Base-by-base conservation (phyloP, 2,329 filamentous ascomycete genomes). In the Ceratocystis destructans region DNA sequence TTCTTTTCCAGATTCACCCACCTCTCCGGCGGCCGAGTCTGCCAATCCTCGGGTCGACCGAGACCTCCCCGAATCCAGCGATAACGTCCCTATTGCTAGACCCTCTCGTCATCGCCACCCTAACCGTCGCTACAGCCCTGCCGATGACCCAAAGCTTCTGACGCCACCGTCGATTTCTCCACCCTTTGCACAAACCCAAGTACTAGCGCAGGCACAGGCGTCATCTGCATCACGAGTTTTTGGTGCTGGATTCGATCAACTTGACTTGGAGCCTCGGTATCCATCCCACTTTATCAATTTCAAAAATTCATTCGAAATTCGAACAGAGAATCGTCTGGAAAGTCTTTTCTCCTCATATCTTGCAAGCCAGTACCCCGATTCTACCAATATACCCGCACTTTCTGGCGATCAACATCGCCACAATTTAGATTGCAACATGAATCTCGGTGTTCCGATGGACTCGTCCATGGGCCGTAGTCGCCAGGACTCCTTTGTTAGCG, bases 401-500 rank as follows among this genome's bases (percentile, higher is more conserved):
- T 59, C 15, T 7, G 55, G 55, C 55, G 31, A 65, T 12, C 64
- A 55, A 48, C 44, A 17, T 53, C 28, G 64, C 53, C 69, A 72
- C 72, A 66, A 70, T 76, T 70, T 70, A 74, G 62, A 64, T 53
- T 66, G 76, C 76, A 74, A 80, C 65, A 85, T 86, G 80, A 84
- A 84, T 70, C 82, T 83, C 70, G 82, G 82, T 71, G 79, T 81
- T 66, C 76, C 79, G 69, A 80, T 84, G 72, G 83, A 86, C 75
- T 77, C 79, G 67, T 74, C 75, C 73, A 78, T 83, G 76, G 77
- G 80, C 76, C 82, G 81, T 73, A 78, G 75, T 74, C 80, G 83
- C 70, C 82, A 86, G 73, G 83, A 86, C 76, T 87, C 84, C 65
- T 86, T 87, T 74, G 82, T 84, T 74, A 84, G 82, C 76, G 81